phyloP scores from a whole-genome alignment of 176 grass and related monocot species.

The Echinochloa phyllopogon region DNA sequence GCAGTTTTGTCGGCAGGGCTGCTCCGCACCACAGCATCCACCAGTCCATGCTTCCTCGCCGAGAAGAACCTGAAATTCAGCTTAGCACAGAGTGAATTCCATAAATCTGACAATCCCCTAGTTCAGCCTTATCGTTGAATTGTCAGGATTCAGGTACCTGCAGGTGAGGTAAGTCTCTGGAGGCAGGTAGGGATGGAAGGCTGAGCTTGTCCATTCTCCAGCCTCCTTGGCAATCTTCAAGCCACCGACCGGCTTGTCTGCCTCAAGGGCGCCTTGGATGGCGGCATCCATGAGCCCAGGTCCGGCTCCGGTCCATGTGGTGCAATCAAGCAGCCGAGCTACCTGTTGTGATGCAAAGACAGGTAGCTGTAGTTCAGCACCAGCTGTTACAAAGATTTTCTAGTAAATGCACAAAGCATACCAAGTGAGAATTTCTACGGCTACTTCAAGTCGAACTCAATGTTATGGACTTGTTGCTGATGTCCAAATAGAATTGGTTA shows the following conservation, averaged over 20 bases:
- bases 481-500: neutral
- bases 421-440: neutral
- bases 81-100: neutral
- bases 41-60: slow-evolving; percentile 84
- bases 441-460: neutral
- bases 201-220: slow-evolving; percentile 80
- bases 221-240: slow-evolving; percentile 88
- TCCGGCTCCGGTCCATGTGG: slow-evolving; percentile 81
- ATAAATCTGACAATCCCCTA: neutral
- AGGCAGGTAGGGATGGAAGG: slow-evolving; percentile 78
- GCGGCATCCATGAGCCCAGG: slow-evolving; percentile 92
- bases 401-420: neutral
- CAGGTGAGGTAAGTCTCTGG: slow-evolving; percentile 75
- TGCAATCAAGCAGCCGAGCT: slow-evolving; percentile 74
- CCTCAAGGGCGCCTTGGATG: slow-evolving; percentile 63
- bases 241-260: slow-evolving; percentile 63
- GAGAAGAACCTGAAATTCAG: slow-evolving; percentile 82
- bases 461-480: neutral
- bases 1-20: slow-evolving; percentile 52
- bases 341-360: slow-evolving; percentile 33
- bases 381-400: neutral
- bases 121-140: neutral
- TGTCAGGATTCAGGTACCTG: slow-evolving; percentile 52
- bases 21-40: slow-evolving; percentile 77
- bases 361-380: neutral